Conservation (phyloP, 495 filamentous ascomycete genomes). For the Bryoglossum gracile region DNA sequence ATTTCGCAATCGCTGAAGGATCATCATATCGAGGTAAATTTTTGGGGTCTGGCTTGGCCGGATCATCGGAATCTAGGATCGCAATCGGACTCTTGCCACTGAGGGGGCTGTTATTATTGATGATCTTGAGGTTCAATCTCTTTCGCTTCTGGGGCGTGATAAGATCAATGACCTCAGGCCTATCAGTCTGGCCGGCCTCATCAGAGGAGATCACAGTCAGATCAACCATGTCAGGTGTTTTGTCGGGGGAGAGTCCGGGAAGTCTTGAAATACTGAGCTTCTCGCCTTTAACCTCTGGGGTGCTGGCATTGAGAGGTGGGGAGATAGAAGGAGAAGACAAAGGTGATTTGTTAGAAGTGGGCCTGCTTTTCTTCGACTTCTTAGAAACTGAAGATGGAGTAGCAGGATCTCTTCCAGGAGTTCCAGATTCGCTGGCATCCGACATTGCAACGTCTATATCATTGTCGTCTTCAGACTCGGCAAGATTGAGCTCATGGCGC, state of each 20-base stretch:
- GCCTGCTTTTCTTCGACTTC: not conserved
- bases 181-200: constrained; percentile 15
- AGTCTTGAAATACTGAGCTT: not conserved
- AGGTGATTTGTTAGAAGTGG: not conserved
- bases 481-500: constrained; percentile 14
- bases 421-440: not conserved
- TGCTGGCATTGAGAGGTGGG: not conserved
- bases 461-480: constrained; percentile 12
- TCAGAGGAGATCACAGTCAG: constrained; percentile 24
- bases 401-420: not conserved
- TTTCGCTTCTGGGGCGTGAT: constrained; percentile 15
- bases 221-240: constrained; percentile 11
- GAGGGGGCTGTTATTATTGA: constrained; percentile 6
- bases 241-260: not conserved
- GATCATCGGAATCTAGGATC: constrained; percentile 7
- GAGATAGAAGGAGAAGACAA: not conserved
- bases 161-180: constrained; percentile 2
- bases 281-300: not conserved
- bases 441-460: constrained; percentile 17
- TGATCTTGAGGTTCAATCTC: constrained; percentile 3
- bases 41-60: not conserved
- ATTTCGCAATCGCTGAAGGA: constrained; percentile 14
- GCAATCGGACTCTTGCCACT: not conserved
- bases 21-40: constrained; percentile 10
- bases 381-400: not conserved